A percentile compares a stretch with the other conserved stretches of the same genome.
Conservation (phyloP, 2,329 filamentous ascomycete species). For the Cytospora chrysosperma region DNA sequence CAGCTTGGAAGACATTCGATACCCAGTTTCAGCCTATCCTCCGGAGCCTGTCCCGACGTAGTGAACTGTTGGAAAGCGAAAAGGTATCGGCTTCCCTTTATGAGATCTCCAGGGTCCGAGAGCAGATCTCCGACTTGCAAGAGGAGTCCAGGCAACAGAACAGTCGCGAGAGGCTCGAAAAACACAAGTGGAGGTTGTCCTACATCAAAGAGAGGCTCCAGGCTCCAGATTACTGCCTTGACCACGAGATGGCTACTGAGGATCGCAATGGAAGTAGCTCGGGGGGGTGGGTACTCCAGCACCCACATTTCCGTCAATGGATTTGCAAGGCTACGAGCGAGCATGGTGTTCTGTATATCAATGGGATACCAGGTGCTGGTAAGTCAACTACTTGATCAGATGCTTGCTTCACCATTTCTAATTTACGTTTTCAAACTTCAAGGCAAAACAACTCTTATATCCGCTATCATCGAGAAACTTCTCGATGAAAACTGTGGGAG, state of each 20-base stretch:
- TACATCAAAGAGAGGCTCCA: background rate
- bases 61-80: background rate
- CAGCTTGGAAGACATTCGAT: slow-evolving; percentile 6
- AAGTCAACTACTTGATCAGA: background rate
- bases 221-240: background rate
- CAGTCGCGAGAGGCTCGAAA: background rate
- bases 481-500: background rate
- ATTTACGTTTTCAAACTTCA: too few species aligned
- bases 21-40: background rate
- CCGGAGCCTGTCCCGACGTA: background rate
- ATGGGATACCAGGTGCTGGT: slow-evolving; percentile 6
- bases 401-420: background rate
- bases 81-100: background rate
- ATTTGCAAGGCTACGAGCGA: background rate
- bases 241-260: background rate
- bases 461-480: background rate
- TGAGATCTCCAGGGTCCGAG: background rate
- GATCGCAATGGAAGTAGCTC: background rate
- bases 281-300: background rate
- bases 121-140: background rate
- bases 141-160: background rate
- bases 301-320: background rate
- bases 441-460: background rate
- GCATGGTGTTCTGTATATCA: background rate
- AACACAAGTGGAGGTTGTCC: background rate